A percentile compares a stretch with the other conserved stretches of the same genome.
Conservation (phyloP, 495 filamentous ascomycete species). For the Niebla homalea region DNA sequence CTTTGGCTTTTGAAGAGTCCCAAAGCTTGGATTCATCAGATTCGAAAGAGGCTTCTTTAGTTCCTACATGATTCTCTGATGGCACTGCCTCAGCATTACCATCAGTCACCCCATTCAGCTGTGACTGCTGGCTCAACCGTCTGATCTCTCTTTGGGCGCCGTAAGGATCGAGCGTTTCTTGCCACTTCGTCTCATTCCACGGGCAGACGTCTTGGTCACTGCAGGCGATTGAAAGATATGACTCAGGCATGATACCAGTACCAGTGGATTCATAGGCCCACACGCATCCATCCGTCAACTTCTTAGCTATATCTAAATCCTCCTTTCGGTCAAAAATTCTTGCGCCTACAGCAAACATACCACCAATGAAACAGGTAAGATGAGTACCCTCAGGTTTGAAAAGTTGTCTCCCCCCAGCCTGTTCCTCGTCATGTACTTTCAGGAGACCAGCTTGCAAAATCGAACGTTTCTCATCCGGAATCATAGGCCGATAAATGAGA, state of each 20-base stretch:
- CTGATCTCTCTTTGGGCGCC: slow-evolving; percentile 24
- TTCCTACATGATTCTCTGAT: too few relatives aligned
- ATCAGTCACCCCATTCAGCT: neutral
- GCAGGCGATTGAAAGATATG: slow-evolving; percentile 53
- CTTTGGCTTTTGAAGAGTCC: too few relatives aligned
- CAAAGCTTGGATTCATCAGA: too few relatives aligned
- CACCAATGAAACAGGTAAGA: slow-evolving; percentile 80
- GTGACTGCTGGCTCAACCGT: slow-evolving; percentile 16
- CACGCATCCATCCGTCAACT: slow-evolving; percentile 83
- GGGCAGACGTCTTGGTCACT: slow-evolving; percentile 49
- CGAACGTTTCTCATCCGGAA: slow-evolving; percentile 49
- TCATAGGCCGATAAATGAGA: slow-evolving; percentile 79
- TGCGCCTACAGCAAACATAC: slow-evolving; percentile 84
- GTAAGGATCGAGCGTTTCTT: slow-evolving; percentile 41
- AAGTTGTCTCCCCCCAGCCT: neutral
- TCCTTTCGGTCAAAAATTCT: slow-evolving; percentile 68
- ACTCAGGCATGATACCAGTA: slow-evolving; percentile 86
- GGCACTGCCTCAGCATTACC: too few relatives aligned
- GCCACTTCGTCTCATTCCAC: slow-evolving; percentile 62
- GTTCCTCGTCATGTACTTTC: slow-evolving; percentile 20
- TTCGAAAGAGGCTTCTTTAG: too few relatives aligned
- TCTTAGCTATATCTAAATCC: slow-evolving; percentile 70
- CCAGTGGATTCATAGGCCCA: slow-evolving; percentile 79
- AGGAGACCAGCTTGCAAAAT: slow-evolving; percentile 60
- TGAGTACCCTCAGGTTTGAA: slow-evolving; percentile 48